Percentiles rank a stretch among this genome's conserved stretches.
phyloP scores from a whole-genome alignment of 768 basidiomycete species.

The Leccinellum rugosiceps region DNA sequence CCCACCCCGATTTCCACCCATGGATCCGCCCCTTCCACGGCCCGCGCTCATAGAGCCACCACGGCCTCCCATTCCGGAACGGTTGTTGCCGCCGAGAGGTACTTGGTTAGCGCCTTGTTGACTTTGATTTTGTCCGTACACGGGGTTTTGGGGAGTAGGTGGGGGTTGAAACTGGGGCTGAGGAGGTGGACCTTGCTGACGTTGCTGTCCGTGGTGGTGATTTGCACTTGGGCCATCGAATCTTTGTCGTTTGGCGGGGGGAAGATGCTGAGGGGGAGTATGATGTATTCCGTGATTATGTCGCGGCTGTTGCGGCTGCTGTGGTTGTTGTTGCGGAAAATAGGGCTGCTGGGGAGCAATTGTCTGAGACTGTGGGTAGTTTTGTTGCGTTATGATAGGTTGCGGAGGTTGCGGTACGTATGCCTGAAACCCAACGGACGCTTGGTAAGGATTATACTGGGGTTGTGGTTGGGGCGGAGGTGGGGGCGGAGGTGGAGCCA shows the following conservation, averaged over 20 bases:
- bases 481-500: slow-evolving; percentile 49
- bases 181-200: slow-evolving; percentile 48
- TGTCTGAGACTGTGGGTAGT: slow-evolving; percentile 42
- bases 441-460: slow-evolving; percentile 76
- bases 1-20: slow-evolving; percentile 43
- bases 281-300: slow-evolving; percentile 55
- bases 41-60: slow-evolving; percentile 34
- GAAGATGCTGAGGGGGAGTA: slow-evolving; percentile 74
- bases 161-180: slow-evolving; percentile 57
- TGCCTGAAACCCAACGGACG: slow-evolving; percentile 58
- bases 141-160: slow-evolving; percentile 24
- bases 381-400: slow-evolving; percentile 47
- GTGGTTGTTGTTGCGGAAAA: slow-evolving; percentile 37
- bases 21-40: slow-evolving; percentile 48
- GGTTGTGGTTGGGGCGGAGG: slow-evolving; percentile 58
- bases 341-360: slow-evolving; percentile 41
- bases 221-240: slow-evolving; percentile 75
- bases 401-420: slow-evolving; percentile 65
- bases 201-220: slow-evolving; percentile 36
- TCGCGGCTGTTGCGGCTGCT: slow-evolving; percentile 42
- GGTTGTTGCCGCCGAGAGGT: slow-evolving; percentile 39
- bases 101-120: slow-evolving; percentile 44
- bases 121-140: slow-evolving; percentile 34
- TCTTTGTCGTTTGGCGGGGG: slow-evolving; percentile 87
- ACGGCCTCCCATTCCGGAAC: slow-evolving; percentile 45